phyloP scores from a whole-genome alignment of 768 basidiomycete species.

The Boletus sp. region DNA sequence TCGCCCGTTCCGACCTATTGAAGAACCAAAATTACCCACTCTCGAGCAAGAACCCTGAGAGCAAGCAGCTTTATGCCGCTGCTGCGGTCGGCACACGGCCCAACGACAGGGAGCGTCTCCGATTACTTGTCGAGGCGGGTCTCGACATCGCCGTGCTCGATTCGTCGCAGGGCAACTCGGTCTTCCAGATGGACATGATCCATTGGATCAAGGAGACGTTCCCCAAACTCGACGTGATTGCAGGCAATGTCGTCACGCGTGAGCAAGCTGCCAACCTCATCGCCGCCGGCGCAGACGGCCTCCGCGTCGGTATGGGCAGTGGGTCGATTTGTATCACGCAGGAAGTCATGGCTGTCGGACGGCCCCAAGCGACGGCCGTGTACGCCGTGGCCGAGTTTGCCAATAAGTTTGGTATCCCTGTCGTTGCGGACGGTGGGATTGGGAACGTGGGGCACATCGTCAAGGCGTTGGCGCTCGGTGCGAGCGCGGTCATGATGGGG shows the following conservation, averaged over 20 bases:
- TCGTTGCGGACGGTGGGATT: slow-evolving; percentile 95
- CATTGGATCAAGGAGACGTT: slow-evolving; percentile 85
- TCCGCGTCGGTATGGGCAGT: slow-evolving; percentile 96
- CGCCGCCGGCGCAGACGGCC: slow-evolving; percentile 90
- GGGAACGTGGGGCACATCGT: slow-evolving; percentile 96
- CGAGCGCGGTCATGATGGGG: slow-evolving; percentile 99
- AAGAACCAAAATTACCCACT: slow-evolving; percentile 97
- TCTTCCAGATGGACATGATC: slow-evolving; percentile 93
- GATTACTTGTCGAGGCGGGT: slow-evolving; percentile 86
- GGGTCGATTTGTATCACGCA: slow-evolving; percentile 99
- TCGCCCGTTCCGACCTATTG: slow-evolving; percentile 94
- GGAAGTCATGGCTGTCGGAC: slow-evolving; percentile 98
- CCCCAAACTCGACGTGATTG: slow-evolving; percentile 88
- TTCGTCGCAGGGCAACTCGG: slow-evolving; percentile 94
- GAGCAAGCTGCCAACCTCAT: slow-evolving; percentile 96
- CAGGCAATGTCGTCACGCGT: slow-evolving; percentile 96
- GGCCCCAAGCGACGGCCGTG: slow-evolving; percentile 99
- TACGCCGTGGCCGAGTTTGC: slow-evolving; percentile 94
- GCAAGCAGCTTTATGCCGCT: slow-evolving; percentile 94
- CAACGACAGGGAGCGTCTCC: slow-evolving; percentile 80
- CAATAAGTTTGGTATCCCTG: slow-evolving; percentile 88
- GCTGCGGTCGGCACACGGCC: slow-evolving; percentile 94
- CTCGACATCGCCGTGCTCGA: slow-evolving; percentile 94
- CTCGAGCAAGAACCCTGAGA: slow-evolving; percentile 85
- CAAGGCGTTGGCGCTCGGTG: slow-evolving; percentile 92